phyloP scores from a whole-genome alignment of 192 early-diverging fungal species.

The Cetraspora pellucida region DNA sequence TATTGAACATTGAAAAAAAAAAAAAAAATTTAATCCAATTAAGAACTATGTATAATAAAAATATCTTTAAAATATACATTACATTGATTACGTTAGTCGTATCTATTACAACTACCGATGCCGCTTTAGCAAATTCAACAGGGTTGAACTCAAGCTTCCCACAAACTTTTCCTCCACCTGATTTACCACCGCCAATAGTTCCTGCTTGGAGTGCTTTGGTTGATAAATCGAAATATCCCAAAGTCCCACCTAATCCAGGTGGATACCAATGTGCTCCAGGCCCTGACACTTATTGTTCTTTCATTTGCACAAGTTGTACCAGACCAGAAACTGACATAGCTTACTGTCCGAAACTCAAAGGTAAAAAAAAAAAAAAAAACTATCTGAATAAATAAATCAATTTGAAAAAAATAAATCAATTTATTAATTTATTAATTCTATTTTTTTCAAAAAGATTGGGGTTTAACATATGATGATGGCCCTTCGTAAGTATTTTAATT shows the following conservation, averaged over 20 bases:
- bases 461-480: slow-evolving; percentile 57
- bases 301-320: neutral
- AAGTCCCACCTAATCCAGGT: neutral
- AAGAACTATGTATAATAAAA: no score
- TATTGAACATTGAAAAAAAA: no score
- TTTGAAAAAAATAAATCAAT: no score
- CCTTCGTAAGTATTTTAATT: slow-evolving; percentile 39
- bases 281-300: neutral
- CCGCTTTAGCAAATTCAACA: no score
- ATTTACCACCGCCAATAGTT: neutral
- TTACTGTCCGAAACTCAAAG: no score
- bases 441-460: slow-evolving; percentile 48
- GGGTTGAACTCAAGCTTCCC: no score
- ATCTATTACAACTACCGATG: no score
- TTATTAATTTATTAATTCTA: slow-evolving; percentile 10
- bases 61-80: no score
- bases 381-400: no score
- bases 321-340: neutral
- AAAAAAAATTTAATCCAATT: no score
- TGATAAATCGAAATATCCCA: neutral
- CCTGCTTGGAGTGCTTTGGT: slow-evolving; percentile 5
- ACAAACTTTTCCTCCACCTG: neutral
- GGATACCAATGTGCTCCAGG: neutral
- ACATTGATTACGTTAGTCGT: no score
- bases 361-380: no score